phyloP scores from a whole-genome alignment of 2,329 filamentous ascomycete species.

The Rosellinia necatrix region DNA sequence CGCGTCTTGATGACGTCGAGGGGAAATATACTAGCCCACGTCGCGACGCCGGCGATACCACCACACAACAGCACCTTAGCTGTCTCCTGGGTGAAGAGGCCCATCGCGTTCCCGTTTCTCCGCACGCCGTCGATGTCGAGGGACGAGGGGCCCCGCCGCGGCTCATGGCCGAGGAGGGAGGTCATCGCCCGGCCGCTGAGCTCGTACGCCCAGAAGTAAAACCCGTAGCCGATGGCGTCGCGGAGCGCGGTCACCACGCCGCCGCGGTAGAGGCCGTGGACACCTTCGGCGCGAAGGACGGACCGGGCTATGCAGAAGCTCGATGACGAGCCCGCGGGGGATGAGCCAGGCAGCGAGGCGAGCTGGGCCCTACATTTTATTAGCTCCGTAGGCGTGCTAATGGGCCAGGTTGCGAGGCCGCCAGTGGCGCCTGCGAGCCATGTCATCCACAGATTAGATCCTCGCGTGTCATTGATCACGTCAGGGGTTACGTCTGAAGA shows the following conservation, averaged over 20 bases:
- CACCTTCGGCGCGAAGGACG: constrained; percentile 60
- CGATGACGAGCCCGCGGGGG: constrained; percentile 46
- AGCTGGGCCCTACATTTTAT: constrained; percentile 89
- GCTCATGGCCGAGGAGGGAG: neutral
- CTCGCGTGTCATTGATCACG: constrained; percentile 31
- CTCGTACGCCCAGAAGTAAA: constrained; percentile 96
- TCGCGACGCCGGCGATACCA: constrained; percentile 82
- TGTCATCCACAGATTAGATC: constrained; percentile 62
- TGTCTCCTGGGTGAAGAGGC: constrained; percentile 49
- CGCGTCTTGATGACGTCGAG: constrained; percentile 91
- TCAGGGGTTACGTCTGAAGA: neutral
- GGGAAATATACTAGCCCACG: constrained; percentile 90
- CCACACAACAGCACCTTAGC: constrained; percentile 78
- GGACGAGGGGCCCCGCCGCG: neutral
- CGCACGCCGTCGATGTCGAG: neutral
- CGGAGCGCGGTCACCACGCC: constrained; percentile 80
- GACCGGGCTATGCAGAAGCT: constrained; percentile 67
- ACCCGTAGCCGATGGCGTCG: constrained; percentile 92
- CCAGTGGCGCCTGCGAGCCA: constrained; percentile 82
- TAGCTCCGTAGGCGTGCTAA: constrained; percentile 88
- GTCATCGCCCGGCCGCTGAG: constrained; percentile 59
- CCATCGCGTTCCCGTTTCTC: neutral
- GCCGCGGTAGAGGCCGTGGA: constrained; percentile 78
- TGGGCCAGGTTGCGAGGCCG: constrained; percentile 81
- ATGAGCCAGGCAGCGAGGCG: constrained; percentile 33